phyloP scores from a whole-genome alignment of 805 yeast genomes.

The Metschnikowia rubicola region DNA sequence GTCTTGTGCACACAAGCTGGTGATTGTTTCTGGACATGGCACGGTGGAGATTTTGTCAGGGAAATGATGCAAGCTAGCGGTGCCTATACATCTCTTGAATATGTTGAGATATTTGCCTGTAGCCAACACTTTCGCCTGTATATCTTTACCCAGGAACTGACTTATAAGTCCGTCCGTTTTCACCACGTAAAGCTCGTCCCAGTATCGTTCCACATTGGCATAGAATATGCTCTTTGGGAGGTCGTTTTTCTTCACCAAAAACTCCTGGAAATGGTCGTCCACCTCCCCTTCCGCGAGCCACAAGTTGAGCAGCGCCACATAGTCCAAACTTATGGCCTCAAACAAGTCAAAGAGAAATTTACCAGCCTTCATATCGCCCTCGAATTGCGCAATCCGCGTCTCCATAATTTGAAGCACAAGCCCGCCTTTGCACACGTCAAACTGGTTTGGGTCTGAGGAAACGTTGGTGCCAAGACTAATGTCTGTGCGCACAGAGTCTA shows the following conservation, averaged over 20 bases:
- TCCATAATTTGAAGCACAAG: constrained; percentile 62
- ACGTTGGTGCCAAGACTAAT: constrained; percentile 44
- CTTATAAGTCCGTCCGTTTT: constrained; percentile 71
- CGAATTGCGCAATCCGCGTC: constrained; percentile 48
- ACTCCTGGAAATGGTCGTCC: constrained; percentile 79
- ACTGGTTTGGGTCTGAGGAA: constrained; percentile 46
- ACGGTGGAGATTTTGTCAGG: constrained; percentile 21
- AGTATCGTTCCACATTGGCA: constrained; percentile 54
- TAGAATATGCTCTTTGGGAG: constrained; percentile 28
- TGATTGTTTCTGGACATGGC: constrained; percentile 21
- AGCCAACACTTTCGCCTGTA: constrained; percentile 62
- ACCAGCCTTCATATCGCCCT: constrained; percentile 62
- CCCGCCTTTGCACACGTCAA: constrained; percentile 74
- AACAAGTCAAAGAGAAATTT: constrained; percentile 53
- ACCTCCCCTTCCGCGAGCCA: constrained; percentile 79
- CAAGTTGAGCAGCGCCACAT: constrained; percentile 62
- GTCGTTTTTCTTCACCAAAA: constrained; percentile 48
- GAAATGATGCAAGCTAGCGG: constrained; percentile 32
- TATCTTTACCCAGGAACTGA: constrained; percentile 51
- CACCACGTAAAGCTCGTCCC: constrained; percentile 73
- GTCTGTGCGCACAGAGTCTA: constrained; percentile 40
- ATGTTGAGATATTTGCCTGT: constrained; percentile 87
- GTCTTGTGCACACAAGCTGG: constrained; percentile 36
- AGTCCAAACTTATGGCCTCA: constrained; percentile 57
- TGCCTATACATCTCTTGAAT: constrained; percentile 55